phyloP scores from a whole-genome alignment of 345 rosid species.

The Anastatica hierochuntica region DNA sequence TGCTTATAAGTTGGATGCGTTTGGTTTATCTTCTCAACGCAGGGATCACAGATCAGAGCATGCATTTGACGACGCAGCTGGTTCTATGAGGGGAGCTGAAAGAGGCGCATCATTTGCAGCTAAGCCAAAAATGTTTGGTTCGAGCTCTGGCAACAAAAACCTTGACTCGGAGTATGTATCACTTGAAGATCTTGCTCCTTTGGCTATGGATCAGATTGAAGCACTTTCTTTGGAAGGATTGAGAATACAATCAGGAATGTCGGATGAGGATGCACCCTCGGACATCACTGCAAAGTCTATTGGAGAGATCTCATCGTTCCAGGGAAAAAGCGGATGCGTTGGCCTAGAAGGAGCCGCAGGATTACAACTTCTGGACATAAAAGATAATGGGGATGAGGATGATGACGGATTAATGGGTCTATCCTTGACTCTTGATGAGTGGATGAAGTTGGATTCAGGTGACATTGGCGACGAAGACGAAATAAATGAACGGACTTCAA shows the following conservation, averaged over 20 bases:
- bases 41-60: constrained; percentile 40
- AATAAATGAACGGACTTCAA: constrained; percentile 72
- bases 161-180: constrained; percentile 64
- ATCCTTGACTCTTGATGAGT: constrained; percentile 82
- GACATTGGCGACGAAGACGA: constrained; percentile 66
- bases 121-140: constrained; percentile 28
- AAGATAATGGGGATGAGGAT: constrained; percentile 43
- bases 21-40: constrained; percentile 27
- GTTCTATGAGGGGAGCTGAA: constrained; percentile 27
- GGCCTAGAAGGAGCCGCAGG: constrained; percentile 80
- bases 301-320: constrained; percentile 67
- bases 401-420: constrained; percentile 77
- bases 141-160: constrained; percentile 32
- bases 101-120: constrained; percentile 29
- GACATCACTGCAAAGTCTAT: constrained; percentile 57
- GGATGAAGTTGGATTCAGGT: constrained; percentile 92
- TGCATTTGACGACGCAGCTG: constrained; percentile 29
- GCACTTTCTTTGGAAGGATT: constrained; percentile 92
- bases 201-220: constrained; percentile 97
- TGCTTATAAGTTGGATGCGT: constrained; percentile 14
- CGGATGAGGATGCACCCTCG: constrained; percentile 60
- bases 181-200: constrained; percentile 91
- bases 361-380: constrained; percentile 64
- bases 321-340: constrained; percentile 48
- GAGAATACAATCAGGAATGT: constrained; percentile 88